phyloP scores from a whole-genome alignment of 192 early-diverging fungal genomes.

The Paraglomus brasilianum region DNA sequence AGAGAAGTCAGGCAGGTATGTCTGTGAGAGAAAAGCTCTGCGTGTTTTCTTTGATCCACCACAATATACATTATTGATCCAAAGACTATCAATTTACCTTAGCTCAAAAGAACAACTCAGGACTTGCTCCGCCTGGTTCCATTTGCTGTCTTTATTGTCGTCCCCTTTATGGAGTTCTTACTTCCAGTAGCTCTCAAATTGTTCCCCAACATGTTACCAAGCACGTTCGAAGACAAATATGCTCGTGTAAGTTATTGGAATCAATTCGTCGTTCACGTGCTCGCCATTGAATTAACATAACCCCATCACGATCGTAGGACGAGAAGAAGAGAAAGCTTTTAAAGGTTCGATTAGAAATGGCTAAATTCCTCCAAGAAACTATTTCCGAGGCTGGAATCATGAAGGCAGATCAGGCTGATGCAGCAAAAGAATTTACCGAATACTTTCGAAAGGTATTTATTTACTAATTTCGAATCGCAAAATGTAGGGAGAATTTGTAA shows the following conservation, averaged over 20 bases:
- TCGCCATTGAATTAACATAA: constrained; percentile 1
- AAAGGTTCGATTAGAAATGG: constrained; percentile 92
- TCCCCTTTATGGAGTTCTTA: constrained; percentile 95
- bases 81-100: background rate
- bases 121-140: constrained; percentile 89
- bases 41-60: background rate
- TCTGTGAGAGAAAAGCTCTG: background rate
- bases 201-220: constrained; percentile 96
- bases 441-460: constrained; percentile 73
- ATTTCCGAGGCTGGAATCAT: constrained; percentile 78
- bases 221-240: constrained; percentile 92
- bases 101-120: constrained; percentile 82
- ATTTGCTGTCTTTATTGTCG: constrained; percentile 86
- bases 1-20: constrained; percentile 82
- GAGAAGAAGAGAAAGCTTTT: constrained; percentile 93
- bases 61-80: background rate
- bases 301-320: constrained; percentile 54
- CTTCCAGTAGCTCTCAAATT: constrained; percentile 87
- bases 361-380: constrained; percentile 93
- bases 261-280: background rate
- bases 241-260: constrained; percentile 51
- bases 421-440: constrained; percentile 69
- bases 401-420: constrained; percentile 48
- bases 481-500: background rate
- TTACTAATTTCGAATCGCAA: background rate